phyloP scores from a whole-genome alignment of 208 protist species.

The Leishmania major region DNA sequence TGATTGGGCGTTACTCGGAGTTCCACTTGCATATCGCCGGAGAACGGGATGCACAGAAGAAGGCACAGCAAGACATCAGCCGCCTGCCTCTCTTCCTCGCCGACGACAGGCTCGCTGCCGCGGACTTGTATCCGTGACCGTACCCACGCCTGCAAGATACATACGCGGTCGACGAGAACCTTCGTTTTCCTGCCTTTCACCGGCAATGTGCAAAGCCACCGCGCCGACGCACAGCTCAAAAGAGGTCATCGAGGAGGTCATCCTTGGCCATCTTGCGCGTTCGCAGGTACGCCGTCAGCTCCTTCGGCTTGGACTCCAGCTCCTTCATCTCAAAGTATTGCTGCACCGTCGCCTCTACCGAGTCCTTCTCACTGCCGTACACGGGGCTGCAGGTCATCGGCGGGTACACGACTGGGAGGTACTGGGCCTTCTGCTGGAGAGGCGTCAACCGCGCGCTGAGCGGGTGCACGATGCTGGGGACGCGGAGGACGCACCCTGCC shows the following conservation, averaged over 20 bases:
- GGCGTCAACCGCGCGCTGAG: slow-evolving; percentile 17
- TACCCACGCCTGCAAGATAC: background rate
- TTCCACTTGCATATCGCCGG: background rate
- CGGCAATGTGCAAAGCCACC: background rate
- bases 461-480: slow-evolving; percentile 33
- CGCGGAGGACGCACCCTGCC: slow-evolving; percentile 69
- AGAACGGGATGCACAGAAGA: background rate
- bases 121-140: background rate
- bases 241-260: slow-evolving; percentile 80
- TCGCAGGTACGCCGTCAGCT: slow-evolving; percentile 61
- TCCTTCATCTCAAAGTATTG: slow-evolving; percentile 85
- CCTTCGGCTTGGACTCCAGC: slow-evolving; percentile 39
- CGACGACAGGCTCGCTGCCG: background rate
- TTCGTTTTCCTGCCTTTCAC: background rate
- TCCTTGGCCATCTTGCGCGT: slow-evolving; percentile 64
- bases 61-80: background rate
- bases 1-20: background rate
- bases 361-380: slow-evolving; percentile 64
- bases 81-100: background rate
- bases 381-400: slow-evolving; percentile 40
- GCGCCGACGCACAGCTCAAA: slow-evolving; percentile 38
- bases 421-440: slow-evolving; percentile 32
- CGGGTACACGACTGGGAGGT: slow-evolving; percentile 83
- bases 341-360: slow-evolving; percentile 58
- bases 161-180: background rate